A percentile compares a stretch with the other conserved stretches of the same genome.
phyloP scores from a whole-genome alignment of 495 filamentous ascomycete species.

The Penicillium riverlandense region DNA sequence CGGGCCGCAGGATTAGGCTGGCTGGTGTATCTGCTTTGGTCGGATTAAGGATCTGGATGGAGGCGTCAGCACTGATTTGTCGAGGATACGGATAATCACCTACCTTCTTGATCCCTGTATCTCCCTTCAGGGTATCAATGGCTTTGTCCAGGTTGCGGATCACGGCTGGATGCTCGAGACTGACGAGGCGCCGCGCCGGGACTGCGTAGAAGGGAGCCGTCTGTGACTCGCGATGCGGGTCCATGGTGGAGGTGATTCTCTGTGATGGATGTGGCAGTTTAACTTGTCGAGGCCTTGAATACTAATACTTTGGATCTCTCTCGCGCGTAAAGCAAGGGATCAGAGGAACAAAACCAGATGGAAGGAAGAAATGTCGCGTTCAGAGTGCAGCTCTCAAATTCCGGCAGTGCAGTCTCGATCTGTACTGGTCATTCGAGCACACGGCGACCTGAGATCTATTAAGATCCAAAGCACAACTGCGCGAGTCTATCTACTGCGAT shows the following conservation, averaged over 20 bases:
- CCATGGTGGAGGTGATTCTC: constrained; percentile 7
- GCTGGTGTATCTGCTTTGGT: constrained; percentile 34
- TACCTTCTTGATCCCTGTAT: constrained; percentile 59
- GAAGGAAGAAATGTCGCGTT: no score
- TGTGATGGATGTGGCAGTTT: no score
- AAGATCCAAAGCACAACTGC: no score
- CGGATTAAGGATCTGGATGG: constrained; percentile 34
- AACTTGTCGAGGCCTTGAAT: no score
- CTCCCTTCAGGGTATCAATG: constrained; percentile 68
- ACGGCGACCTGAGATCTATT: no score
- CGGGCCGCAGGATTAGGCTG: constrained; percentile 60
- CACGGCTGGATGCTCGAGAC: constrained; percentile 83
- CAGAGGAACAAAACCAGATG: no score
- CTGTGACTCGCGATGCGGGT: constrained; percentile 13
- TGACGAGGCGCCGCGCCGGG: constrained; percentile 58
- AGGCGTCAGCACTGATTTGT: constrained; percentile 4
- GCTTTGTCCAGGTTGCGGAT: constrained; percentile 76
- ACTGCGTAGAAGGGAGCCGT: constrained; percentile 51
- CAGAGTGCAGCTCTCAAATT: no score
- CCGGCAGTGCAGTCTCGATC: no score
- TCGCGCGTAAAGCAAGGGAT: no score
- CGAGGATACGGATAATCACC: constrained; percentile 7
- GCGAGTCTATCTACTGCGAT: no score
- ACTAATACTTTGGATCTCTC: no score
- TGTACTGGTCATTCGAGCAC: no score